A percentile compares a stretch with the other conserved stretches of the same genome.
Evolutionary conservation across 805 yeast genomes (phyloP).

Genomic region (Nakazawaea siamensis): DNA sequence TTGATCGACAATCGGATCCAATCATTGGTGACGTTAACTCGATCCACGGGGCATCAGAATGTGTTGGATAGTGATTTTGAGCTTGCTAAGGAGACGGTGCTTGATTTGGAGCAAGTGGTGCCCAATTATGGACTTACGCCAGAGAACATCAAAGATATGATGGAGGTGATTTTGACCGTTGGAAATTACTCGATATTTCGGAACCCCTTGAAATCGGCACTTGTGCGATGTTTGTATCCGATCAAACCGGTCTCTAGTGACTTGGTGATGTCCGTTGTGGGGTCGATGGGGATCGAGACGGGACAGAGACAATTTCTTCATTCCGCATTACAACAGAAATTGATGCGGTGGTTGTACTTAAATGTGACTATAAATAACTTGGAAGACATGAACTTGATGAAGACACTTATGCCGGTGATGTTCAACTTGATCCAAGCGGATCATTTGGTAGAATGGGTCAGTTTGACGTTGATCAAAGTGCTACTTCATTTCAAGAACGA

Average conservation of each 20-base stretch:
- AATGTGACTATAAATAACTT: conserved; percentile 7
- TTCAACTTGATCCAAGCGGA: conserved; percentile 4
- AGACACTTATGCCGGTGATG: conserved; percentile 6
- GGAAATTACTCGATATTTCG: background rate
- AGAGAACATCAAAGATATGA: background rate
- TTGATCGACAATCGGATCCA: conserved; percentile 2
- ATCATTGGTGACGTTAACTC: background rate
- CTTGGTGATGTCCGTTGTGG: conserved; percentile 1
- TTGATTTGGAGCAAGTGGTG: conserved; percentile 5
- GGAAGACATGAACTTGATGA: background rate
- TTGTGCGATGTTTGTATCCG: conserved; percentile 6
- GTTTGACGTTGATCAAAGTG: conserved; percentile 5
- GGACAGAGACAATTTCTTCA: conserved; percentile 1
- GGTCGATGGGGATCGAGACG: conserved; percentile 6
- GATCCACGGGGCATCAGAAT: background rate
- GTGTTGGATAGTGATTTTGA: background rate
- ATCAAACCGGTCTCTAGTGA: conserved; percentile 2
- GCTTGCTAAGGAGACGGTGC: background rate
- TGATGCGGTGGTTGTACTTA: conserved; percentile 7
- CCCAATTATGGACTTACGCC: conserved; percentile 5
- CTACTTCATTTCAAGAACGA: conserved; percentile 1
- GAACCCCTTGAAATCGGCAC: background rate
- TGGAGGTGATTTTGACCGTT: background rate
- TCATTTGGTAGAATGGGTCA: conserved; percentile 2
- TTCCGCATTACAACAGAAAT: conserved; percentile 5